Evolutionary conservation across 1,284 basidiomycete species (phyloP).

Genomic region (Ustilago loliicola): DNA sequence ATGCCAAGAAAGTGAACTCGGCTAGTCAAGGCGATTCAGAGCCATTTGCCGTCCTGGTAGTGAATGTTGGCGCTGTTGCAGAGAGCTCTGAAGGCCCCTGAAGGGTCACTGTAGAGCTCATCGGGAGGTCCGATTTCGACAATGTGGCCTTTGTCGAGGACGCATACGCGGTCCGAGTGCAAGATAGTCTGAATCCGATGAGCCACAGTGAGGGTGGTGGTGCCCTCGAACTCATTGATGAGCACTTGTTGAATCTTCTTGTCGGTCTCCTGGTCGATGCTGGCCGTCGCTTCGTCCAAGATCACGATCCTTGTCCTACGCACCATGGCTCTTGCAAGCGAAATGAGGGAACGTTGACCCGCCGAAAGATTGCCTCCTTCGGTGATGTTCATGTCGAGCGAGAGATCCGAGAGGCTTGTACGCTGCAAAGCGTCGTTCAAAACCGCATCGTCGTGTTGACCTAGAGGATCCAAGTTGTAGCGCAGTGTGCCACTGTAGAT

Average conservation of each 20-base stretch:
- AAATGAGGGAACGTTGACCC: conserved; percentile 80
- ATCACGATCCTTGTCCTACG: conserved; percentile 37
- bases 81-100: conserved; percentile 23
- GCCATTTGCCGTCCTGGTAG: conserved; percentile 16
- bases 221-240: conserved; percentile 50
- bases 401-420: conserved; percentile 68
- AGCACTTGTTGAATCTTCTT: conserved; percentile 34
- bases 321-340: conserved; percentile 80
- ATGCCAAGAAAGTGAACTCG: too few species aligned
- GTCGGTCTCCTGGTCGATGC: conserved; percentile 67
- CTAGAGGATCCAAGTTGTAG: conserved; percentile 81
- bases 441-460: conserved; percentile 73
- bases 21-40: not conserved
- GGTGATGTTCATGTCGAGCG: conserved; percentile 78
- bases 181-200: conserved; percentile 41
- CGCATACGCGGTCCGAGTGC: conserved; percentile 77
- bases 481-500: conserved; percentile 78
- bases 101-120: conserved; percentile 72
- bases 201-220: conserved; percentile 35
- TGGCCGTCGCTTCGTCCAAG: conserved; percentile 51
- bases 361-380: conserved; percentile 81
- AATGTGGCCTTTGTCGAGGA: conserved; percentile 80
- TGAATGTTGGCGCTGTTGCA: conserved; percentile 25
- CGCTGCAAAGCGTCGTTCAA: conserved; percentile 67
- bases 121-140: conserved; percentile 80